A percentile compares a stretch with the other conserved stretches of the same genome.
phyloP scores from a whole-genome alignment of 148 eudicot genomes.

The Rhododendron mucronatum region DNA sequence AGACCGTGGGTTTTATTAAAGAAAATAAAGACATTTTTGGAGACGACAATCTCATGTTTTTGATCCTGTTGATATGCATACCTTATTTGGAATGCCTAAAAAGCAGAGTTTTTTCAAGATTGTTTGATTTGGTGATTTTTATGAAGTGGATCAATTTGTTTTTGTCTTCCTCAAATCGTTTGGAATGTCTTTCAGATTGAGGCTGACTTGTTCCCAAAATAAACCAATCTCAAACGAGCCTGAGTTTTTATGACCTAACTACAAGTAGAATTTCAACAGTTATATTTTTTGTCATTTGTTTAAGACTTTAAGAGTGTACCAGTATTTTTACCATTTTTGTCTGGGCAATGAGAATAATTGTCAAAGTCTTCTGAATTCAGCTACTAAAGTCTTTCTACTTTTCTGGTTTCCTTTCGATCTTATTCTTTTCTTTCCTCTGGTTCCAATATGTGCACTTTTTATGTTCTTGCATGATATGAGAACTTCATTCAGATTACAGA shows the following conservation, averaged over 20 bases:
- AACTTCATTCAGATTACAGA: not conserved
- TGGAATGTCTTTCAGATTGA: not conserved
- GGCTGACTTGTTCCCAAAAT: not conserved
- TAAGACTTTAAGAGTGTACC: no score
- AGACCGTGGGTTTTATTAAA: not conserved
- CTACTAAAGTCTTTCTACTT: not conserved
- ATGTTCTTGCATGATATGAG: not conserved
- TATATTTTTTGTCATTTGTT: no score
- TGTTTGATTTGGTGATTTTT: not conserved
- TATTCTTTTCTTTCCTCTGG: not conserved
- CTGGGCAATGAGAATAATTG: not conserved
- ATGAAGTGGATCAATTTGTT: not conserved
- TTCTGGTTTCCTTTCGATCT: not conserved
- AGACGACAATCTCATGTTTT: not conserved
- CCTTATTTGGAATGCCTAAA: not conserved
- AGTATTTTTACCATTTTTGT: no score
- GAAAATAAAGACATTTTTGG: not conserved
- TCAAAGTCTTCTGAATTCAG: not conserved
- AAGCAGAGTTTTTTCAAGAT: not conserved
- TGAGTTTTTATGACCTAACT: not conserved
- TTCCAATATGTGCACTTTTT: not conserved
- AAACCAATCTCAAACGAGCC: not conserved
- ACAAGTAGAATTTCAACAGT: not conserved
- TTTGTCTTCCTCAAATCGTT: not conserved
- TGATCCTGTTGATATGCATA: not conserved